Evolutionary conservation across 768 basidiomycete genomes (phyloP), one percentile per base, ranked within the genome.

Genomic region (Pleurotus citrinopileatus): DNA sequence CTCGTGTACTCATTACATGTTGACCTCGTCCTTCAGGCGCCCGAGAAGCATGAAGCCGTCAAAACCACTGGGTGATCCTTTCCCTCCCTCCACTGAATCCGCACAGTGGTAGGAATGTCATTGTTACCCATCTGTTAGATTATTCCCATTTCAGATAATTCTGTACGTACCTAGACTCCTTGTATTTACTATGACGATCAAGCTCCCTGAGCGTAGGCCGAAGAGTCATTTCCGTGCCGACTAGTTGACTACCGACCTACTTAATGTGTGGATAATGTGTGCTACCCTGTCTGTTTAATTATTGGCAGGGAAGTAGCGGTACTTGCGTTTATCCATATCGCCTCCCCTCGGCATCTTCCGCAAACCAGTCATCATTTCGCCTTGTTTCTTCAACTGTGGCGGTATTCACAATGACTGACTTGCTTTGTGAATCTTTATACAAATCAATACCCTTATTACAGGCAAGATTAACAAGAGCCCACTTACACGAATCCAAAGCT

Each of bases 401-500:
- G n/a, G 79, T 80, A 61, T 91, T 91, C 36, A 93, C 69, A 55
- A 92, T 83, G 13, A 81, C 79, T 1, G 90, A 91, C 70, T 92
- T 94, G 73, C 84, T 89, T 67, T 93, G 90, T 2, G 91, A 81
- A 69, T 94, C 91, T 93, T 63, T 22, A 47, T 40, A 32, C 23
- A 28, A 29, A 44, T 42, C 3, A 25, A 46, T 57, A n/a, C n/a
- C n/a, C n/a, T 36, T n/a, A 19, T 19, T 19, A n/a, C 12, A 19
- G 17, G 38, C 13, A 19, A 23, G 22, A 17, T 13, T 15, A 20
- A 53, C 47, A 17, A 22, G 15, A 38, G 19, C 37, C 3, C 25
- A 76, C 88, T 56, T 57, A 90, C 90, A 93, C 56, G 86, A 78
- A 65, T 89, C 82, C 47, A 86, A 81, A 13, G 91, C 89, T 64